Evolutionary conservation across 257 asterid genomes (phyloP).

Genomic region (Pogostemon cablin): DNA sequence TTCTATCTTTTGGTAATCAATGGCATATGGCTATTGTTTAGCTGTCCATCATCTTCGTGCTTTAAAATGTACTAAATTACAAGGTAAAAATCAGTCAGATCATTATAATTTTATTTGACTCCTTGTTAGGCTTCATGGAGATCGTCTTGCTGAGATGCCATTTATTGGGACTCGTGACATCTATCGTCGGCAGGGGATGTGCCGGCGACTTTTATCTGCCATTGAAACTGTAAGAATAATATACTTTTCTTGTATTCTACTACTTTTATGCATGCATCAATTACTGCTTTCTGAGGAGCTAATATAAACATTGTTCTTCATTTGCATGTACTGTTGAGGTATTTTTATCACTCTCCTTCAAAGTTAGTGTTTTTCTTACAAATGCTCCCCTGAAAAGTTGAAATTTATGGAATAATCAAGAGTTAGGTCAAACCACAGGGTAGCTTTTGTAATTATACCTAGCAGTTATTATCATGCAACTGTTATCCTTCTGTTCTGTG

Average conservation of each 20-base stretch:
- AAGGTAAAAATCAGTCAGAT: slow-evolving; percentile 24
- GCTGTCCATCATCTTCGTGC: slow-evolving; percentile 5
- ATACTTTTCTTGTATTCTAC: slow-evolving; percentile 16
- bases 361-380: not conserved
- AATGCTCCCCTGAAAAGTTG: not conserved
- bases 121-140: slow-evolving; percentile 74
- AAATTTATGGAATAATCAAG: not conserved
- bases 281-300: not conserved
- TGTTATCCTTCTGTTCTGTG: slow-evolving; percentile 13
- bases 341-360: not conserved
- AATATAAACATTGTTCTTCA: too few species aligned
- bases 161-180: slow-evolving; percentile 87
- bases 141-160: slow-evolving; percentile 96
- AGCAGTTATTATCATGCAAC: slow-evolving; percentile 4
- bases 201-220: slow-evolving; percentile 86
- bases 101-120: slow-evolving; percentile 22
- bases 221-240: slow-evolving; percentile 69
- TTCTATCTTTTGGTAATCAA: not conserved
- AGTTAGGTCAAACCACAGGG: not conserved
- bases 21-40: not conserved
- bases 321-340: not conserved
- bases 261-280: not conserved
- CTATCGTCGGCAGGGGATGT: slow-evolving; percentile 98
- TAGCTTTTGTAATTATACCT: not conserved
- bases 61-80: slow-evolving; percentile 14